Evolutionary conservation across 169 alveolate species (phyloP).

Genomic region (Eimeria zaria): DNA sequence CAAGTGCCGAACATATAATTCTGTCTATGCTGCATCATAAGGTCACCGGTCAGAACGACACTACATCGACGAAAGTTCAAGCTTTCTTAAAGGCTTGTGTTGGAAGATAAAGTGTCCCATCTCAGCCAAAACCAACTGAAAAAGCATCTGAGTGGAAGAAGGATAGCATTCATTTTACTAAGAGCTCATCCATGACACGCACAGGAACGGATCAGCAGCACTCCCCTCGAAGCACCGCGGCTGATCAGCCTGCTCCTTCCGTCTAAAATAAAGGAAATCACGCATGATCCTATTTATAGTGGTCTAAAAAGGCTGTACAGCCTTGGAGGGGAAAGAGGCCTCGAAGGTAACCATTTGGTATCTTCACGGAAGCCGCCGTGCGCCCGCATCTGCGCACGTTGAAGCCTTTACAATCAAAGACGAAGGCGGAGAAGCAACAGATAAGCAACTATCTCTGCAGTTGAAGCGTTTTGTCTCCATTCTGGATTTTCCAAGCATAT

Average conservation of each 20-base stretch:
- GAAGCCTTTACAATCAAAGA: background rate
- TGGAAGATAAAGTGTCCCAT: conserved; percentile 1
- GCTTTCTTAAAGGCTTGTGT: background rate
- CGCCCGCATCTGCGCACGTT: conserved; percentile 58
- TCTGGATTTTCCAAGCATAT: background rate
- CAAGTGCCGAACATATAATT: background rate
- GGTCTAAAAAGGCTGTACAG: background rate
- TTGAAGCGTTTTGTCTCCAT: background rate
- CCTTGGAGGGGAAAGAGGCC: background rate
- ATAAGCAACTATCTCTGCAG: background rate
- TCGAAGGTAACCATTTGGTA: conserved; percentile 28
- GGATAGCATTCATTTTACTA: background rate
- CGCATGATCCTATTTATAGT: background rate
- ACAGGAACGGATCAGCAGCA: conserved; percentile 7
- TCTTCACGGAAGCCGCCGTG: conserved; percentile 70
- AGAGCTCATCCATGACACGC: conserved; percentile 4
- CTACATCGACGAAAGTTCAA: background rate
- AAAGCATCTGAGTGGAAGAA: background rate
- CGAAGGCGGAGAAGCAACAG: background rate
- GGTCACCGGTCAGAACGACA: conserved; percentile 48
- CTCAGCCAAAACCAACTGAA: background rate
- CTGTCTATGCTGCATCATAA: background rate
- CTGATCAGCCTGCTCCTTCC: conserved; percentile 1
- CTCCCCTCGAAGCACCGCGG: conserved; percentile 29
- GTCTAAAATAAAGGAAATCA: background rate